phyloP scores from a whole-genome alignment of 1,284 basidiomycete genomes.

The Entoloma clypeatum region DNA sequence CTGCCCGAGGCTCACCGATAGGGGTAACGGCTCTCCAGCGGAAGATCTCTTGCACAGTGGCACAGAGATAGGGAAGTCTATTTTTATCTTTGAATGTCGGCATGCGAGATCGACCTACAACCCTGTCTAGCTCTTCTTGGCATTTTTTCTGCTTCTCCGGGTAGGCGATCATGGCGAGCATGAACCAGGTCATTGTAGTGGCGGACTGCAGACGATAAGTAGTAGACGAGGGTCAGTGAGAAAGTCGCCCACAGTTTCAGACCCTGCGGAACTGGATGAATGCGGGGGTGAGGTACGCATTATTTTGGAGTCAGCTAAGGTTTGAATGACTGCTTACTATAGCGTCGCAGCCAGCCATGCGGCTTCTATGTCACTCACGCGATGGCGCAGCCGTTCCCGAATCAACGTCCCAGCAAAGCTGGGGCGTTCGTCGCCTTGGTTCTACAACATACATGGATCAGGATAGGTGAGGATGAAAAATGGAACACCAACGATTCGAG shows the following conservation, averaged over 20 bases:
- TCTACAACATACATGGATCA: not conserved
- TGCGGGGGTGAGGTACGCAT: not conserved
- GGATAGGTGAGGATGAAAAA: conserved; percentile 6
- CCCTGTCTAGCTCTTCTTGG: too few relatives aligned
- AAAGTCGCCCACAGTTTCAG: conserved; percentile 4
- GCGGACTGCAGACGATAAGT: conserved; percentile 4
- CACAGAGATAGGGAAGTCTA: conserved; percentile 18
- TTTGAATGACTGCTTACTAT: conserved; percentile 1
- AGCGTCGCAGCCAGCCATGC: conserved; percentile 14
- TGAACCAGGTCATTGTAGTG: conserved; percentile 6
- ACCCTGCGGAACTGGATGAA: conserved; percentile 5
- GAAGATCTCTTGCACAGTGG: conserved; percentile 16
- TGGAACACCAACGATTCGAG: conserved; percentile 15
- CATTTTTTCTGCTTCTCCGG: conserved; percentile 15
- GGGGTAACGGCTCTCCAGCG: conserved; percentile 9
- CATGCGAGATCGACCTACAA: too few relatives aligned
- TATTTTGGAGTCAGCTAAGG: not conserved
- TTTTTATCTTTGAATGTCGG: conserved; percentile 17
- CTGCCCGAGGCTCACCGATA: not conserved
- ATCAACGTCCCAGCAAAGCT: conserved; percentile 6
- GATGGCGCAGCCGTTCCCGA: conserved; percentile 1
- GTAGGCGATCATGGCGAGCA: conserved; percentile 13
- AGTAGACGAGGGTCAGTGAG: too few relatives aligned
- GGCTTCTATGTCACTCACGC: conserved; percentile 8
- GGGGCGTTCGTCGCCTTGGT: conserved; percentile 8